Evolutionary conservation across 805 yeast genomes (phyloP).

Genomic region (Sugiyamaella smithiae): DNA sequence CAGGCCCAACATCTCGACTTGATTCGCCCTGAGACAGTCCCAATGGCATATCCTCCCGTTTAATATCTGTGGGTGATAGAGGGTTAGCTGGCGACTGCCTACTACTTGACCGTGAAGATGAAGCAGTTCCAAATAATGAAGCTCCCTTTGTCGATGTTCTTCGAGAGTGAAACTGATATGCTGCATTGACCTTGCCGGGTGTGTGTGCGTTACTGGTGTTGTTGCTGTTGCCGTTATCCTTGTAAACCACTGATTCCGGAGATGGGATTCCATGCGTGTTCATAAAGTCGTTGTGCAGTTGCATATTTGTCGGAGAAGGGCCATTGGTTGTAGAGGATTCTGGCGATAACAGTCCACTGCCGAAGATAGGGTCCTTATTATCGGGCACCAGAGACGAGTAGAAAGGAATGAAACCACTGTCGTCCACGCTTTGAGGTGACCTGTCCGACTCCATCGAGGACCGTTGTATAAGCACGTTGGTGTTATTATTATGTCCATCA

Average conservation of each 20-base stretch:
- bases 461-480: neutral
- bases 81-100: constrained; percentile 1
- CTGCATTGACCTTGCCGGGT: neutral
- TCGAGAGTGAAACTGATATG: neutral
- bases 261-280: neutral
- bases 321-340: neutral
- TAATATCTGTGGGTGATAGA: neutral
- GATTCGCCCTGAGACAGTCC: neutral
- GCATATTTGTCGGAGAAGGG: neutral
- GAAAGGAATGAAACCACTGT: neutral
- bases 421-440: constrained; percentile 1
- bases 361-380: neutral
- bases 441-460: constrained; percentile 3
- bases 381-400: neutral
- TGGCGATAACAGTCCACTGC: neutral
- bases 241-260: neutral
- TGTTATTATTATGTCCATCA: constrained; percentile 1
- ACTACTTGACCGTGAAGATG: neutral
- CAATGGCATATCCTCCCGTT: neutral
- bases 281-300: too few species aligned
- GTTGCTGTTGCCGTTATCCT: neutral
- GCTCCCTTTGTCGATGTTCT: neutral
- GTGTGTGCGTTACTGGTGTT: neutral
- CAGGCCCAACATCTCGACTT: neutral
- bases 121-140: neutral